phyloP scores from a whole-genome alignment of 371 early-diverging fungal genomes.

The Nosema granulosis region DNA sequence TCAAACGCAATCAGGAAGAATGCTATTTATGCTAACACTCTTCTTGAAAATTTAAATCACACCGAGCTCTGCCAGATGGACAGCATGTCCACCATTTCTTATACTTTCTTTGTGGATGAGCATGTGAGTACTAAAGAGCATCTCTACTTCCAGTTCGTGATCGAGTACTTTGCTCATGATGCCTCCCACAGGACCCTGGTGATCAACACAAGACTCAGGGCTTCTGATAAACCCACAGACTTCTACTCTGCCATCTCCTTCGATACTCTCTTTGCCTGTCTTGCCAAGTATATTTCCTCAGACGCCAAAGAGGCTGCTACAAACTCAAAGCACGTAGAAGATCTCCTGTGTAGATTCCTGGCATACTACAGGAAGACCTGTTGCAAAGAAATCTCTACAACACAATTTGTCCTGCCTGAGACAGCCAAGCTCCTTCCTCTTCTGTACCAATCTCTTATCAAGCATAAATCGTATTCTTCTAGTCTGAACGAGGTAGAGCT shows the following conservation, averaged over 20 bases:
- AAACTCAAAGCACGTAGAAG: constrained; percentile 56
- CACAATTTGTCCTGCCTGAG: constrained; percentile 66
- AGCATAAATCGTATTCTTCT: constrained; percentile 52
- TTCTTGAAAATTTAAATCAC: constrained; percentile 22
- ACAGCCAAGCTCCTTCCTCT: constrained; percentile 64
- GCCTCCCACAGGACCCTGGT: constrained; percentile 51
- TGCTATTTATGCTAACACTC: constrained; percentile 36
- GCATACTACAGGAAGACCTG: constrained; percentile 60
- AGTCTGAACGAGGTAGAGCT: neutral
- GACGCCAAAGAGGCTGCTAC: constrained; percentile 42
- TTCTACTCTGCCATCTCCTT: constrained; percentile 55
- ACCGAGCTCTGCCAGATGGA: constrained; percentile 44
- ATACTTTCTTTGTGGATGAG: constrained; percentile 48
- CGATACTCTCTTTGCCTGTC: constrained; percentile 63
- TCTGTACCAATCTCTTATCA: constrained; percentile 57
- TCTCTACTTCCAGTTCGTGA: constrained; percentile 60
- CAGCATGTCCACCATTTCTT: constrained; percentile 41
- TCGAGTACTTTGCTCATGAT: constrained; percentile 57
- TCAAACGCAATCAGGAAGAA: constrained; percentile 50
- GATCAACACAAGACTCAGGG: constrained; percentile 55
- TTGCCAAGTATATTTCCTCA: constrained; percentile 57
- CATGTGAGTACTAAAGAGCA: constrained; percentile 20
- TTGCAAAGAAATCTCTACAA: constrained; percentile 50
- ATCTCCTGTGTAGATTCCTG: constrained; percentile 51
- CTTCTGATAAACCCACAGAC: constrained; percentile 35